A percentile compares a stretch with the other conserved stretches of the same genome.
Evolutionary conservation across 441 rosid genomes (phyloP).

Genomic region (Raphanus hybrid): DNA sequence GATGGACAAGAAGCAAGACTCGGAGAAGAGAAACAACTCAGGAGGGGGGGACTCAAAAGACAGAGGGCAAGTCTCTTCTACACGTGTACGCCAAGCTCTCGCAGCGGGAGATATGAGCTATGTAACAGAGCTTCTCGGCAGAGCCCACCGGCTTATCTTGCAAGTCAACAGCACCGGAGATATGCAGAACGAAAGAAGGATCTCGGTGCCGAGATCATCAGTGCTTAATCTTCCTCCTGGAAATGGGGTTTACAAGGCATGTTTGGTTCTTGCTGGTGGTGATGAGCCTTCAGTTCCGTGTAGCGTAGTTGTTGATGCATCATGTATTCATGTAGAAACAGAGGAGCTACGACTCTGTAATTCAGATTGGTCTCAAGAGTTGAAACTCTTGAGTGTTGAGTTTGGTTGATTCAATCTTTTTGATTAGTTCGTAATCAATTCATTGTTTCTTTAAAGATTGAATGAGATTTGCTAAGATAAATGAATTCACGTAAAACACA

Average conservation of each 20-base stretch:
- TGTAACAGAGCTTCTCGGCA: constrained; percentile 83
- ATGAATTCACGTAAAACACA: not conserved
- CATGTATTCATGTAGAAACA: constrained; percentile 60
- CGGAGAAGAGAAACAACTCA: constrained; percentile 37
- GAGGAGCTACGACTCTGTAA: constrained; percentile 46
- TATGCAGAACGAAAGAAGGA: constrained; percentile 38
- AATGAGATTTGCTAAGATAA: not conserved
- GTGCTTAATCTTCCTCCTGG: constrained; percentile 74
- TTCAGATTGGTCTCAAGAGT: constrained; percentile 42
- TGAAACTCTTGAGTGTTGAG: constrained; percentile 64
- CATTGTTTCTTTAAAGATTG: not conserved
- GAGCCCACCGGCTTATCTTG: constrained; percentile 69
- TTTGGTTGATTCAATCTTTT: constrained; percentile 48
- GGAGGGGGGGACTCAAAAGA: constrained; percentile 54
- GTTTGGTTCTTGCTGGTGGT: constrained; percentile 53
- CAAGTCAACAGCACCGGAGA: constrained; percentile 32
- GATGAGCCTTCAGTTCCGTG: constrained; percentile 51
- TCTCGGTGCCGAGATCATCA: constrained; percentile 63
- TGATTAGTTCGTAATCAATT: constrained; percentile 7
- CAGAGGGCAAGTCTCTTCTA: constrained; percentile 87
- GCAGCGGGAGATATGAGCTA: constrained; percentile 74
- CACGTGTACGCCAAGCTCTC: constrained; percentile 84
- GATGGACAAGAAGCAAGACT: constrained; percentile 75
- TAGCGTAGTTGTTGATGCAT: constrained; percentile 65
- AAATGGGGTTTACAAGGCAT: constrained; percentile 60